Percentiles rank a stretch among this genome's conserved stretches.
Evolutionary conservation across 495 filamentous ascomycete genomes (phyloP).

Genomic region (Pyrenula massariospora): DNA sequence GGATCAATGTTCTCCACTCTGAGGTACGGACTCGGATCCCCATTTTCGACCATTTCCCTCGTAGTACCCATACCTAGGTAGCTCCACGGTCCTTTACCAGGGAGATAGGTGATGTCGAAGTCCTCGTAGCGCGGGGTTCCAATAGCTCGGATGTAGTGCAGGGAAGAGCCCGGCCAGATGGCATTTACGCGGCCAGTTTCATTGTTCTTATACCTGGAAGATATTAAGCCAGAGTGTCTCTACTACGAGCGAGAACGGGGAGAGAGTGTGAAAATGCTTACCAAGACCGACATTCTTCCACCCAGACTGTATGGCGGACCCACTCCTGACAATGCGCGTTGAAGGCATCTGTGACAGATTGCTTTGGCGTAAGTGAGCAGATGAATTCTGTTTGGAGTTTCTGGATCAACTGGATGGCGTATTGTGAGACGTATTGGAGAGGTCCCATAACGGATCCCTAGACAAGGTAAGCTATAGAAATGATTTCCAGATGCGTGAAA

Average conservation of each 20-base stretch:
- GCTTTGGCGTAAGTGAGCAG: constrained; percentile 4
- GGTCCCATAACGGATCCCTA: not conserved
- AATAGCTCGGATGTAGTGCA: constrained; percentile 40
- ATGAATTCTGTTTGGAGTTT: constrained; percentile 1
- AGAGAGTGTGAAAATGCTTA: constrained; percentile 18
- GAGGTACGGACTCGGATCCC: not conserved
- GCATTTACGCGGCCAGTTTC: constrained; percentile 21
- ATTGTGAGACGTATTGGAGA: constrained; percentile 13
- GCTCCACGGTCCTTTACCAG: not conserved
- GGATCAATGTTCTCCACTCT: not conserved
- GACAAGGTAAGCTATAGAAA: not conserved
- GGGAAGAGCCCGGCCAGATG: constrained; percentile 23
- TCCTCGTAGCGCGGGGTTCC: constrained; percentile 32
- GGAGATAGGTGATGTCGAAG: constrained; percentile 28
- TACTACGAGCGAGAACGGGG: too few species aligned
- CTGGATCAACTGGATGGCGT: constrained; percentile 34
- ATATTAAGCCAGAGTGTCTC: too few species aligned
- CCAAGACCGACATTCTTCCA: constrained; percentile 39
- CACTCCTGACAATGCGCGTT: constrained; percentile 33
- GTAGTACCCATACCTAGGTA: not conserved
- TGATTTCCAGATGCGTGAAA: not conserved
- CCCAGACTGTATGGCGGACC: constrained; percentile 35
- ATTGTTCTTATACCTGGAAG: constrained; percentile 11
- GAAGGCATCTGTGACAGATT: constrained; percentile 28
- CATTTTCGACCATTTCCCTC: not conserved